Percentiles rank a stretch among this genome's conserved stretches.
Conservation (phyloP, 2,329 filamentous ascomycete genomes). For the Fusarium nurragi region DNA sequence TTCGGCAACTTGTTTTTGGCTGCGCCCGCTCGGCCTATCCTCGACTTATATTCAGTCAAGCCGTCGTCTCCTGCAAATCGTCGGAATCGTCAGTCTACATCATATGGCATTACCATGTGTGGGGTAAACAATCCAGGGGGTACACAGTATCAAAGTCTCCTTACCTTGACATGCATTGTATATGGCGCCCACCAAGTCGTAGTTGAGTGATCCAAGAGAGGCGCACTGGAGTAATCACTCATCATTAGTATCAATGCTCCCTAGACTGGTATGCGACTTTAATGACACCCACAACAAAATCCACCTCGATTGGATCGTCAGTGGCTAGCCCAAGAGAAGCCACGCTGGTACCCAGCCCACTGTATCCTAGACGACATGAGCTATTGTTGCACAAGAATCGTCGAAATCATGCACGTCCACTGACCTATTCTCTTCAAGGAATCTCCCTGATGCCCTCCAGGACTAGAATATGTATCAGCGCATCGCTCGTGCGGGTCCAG, state of each 20-base stretch:
- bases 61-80: conserved; percentile 50
- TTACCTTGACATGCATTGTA: conserved; percentile 66
- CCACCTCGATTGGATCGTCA: conserved; percentile 67
- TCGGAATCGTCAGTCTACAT: conserved; percentile 27
- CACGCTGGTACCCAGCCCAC: conserved; percentile 76
- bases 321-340: conserved; percentile 68
- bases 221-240: conserved; percentile 65
- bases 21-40: conserved; percentile 45
- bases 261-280: conserved; percentile 20
- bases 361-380: conserved; percentile 66
- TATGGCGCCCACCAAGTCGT: conserved; percentile 68
- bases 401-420: conserved; percentile 28
- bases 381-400: conserved; percentile 25
- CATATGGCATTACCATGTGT: conserved; percentile 19
- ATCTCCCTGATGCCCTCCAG: conserved; percentile 49
- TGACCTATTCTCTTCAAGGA: conserved; percentile 46
- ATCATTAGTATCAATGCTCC: conserved; percentile 32
- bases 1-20: conserved; percentile 37
- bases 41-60: conserved; percentile 56
- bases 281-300: conserved; percentile 70
- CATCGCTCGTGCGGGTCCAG: conserved; percentile 11
- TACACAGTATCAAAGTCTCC: conserved; percentile 26
- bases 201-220: conserved; percentile 80
- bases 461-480: conserved; percentile 43
- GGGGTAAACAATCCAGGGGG: conserved; percentile 18